Base-by-base conservation (phyloP, 345 rosid genomes). In the Eucalyptus polybractea region DNA sequence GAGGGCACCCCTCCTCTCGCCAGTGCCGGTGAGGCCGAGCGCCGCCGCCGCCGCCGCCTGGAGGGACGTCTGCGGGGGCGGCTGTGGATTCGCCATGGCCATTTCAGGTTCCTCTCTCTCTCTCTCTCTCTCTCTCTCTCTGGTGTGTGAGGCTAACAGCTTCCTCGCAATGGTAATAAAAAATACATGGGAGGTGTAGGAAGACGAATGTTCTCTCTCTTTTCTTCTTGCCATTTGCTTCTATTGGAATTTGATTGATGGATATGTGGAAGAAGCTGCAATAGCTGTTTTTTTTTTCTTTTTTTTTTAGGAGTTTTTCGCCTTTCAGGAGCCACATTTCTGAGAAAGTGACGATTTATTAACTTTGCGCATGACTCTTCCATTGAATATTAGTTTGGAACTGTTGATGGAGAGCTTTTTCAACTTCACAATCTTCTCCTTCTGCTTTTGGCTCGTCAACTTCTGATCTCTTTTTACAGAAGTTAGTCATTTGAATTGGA, bases 11-110 rank as follows among this genome's bases (percentile, higher is more conserved):
- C 87, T 98, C 50, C 72, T 94, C 62, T 97, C 98, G 22, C 99
- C 99, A 33, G 92, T 94, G 19, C 80, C 37, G 17, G 98, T 96
- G 1, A 89, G 90, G 83, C 49, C 93, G 29, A 94, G 96, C 50
- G 58, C 94, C 15, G 56, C 90, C 13, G 87, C 62, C n/a, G 90
- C 88, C 53, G 67, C 92, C 22, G 29, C 93, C 33, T 98, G 99
- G 99, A 94, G 89, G 89, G 99, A 97, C 72, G 99, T 97, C 3
- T 97, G 95, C 50, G 99, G 99, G 50, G 99, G 99, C 9, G 99
- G 99, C 7, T 98, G 99, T 80, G 99, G 99, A 50, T 98, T 97
- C 90, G 99, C 99, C 90, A 94, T 97, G 95, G 99, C 98, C 88
- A 96, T 95, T 90, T 93, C 98, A 89, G 99, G 99, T 97, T 89